Conservation (phyloP, 2,329 filamentous ascomycete genomes). For the Fusarium multiceps region DNA sequence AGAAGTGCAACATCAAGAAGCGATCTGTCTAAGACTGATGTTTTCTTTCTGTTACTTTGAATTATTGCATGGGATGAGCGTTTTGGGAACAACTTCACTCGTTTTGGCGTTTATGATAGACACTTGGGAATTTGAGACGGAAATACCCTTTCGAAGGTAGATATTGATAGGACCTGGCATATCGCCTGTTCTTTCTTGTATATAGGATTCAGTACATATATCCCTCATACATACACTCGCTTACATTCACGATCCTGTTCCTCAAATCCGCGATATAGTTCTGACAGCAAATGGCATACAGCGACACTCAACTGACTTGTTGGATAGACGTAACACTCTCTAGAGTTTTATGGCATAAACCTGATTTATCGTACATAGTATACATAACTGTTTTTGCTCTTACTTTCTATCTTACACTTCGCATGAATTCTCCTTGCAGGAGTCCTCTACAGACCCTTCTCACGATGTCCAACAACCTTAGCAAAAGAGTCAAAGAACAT, state of each 20-base stretch:
- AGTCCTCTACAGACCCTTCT: constrained; percentile 57
- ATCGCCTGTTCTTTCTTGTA: not conserved
- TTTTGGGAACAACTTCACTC: not conserved
- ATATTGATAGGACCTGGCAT: constrained; percentile 3
- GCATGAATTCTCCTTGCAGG: no score
- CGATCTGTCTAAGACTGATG: constrained; percentile 49
- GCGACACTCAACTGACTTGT: not conserved
- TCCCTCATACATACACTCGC: not conserved
- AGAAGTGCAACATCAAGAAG: constrained; percentile 49
- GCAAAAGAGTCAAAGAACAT: constrained; percentile 70
- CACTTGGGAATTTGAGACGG: not conserved
- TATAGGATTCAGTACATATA: constrained; percentile 1
- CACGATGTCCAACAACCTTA: constrained; percentile 64
- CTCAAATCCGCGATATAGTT: not conserved
- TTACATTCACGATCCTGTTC: not conserved
- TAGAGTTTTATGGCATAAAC: not conserved
- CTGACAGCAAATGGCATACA: not conserved
- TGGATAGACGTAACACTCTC: not conserved
- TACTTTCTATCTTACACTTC: constrained; percentile 8
- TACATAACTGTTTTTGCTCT: not conserved
- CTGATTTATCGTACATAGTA: not conserved
- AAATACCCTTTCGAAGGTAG: constrained; percentile 8
- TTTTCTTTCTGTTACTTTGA: not conserved
- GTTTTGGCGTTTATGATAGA: constrained; percentile 16
- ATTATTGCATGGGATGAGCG: not conserved